Evolutionary conservation across 371 early-diverging fungal genomes (phyloP), one percentile per base, ranked within the genome.

Genomic region (Rhizomucor pusillus): DNA sequence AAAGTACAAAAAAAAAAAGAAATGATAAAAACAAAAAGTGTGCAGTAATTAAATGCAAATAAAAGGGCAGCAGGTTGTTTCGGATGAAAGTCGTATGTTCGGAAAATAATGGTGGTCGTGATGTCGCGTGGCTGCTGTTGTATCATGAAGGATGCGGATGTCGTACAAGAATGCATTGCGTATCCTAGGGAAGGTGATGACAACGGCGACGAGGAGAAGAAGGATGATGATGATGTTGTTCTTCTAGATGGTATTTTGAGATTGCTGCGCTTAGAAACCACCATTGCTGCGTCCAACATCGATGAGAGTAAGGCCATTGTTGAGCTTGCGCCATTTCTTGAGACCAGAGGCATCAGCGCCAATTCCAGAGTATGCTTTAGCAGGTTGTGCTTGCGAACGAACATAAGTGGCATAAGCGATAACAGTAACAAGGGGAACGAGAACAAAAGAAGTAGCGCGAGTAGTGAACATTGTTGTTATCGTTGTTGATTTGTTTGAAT

Each of bases 211-310:
- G n/a, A n/a, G n/a, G n/a, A n/a, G n/a, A 29, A 7, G 29, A 7
- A 29, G 29, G 7, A 5, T 5, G 29, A 29, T 29, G 29, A 3
- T 7, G 7, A 29, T 23, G 36, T 20, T 7, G 16, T 14, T 33
- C 34, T n/a, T n/a, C n/a, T n/a, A n/a, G n/a, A n/a, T n/a, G n/a
- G n/a, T n/a, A n/a, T n/a, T n/a, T n/a, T n/a, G n/a, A n/a, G n/a
- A n/a, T n/a, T n/a, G n/a, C n/a, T n/a, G 24, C 22, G 11, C 46
- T 33, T 54, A 77, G 40, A 77, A 57, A 46, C 77, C 77, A 50
- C 77, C 77, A 58, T 73, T 54, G 51, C 69, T 69, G 29, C 77
- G 73, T 40, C 71, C 69, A 35, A 77, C 77, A 57, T 77, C 77
- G 40, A 63, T 58, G 11, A 73, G 68, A 52, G 73, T 71, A 45